Evolutionary conservation across 441 rosid species (phyloP).

Genomic region (Melianthus villosus): DNA sequence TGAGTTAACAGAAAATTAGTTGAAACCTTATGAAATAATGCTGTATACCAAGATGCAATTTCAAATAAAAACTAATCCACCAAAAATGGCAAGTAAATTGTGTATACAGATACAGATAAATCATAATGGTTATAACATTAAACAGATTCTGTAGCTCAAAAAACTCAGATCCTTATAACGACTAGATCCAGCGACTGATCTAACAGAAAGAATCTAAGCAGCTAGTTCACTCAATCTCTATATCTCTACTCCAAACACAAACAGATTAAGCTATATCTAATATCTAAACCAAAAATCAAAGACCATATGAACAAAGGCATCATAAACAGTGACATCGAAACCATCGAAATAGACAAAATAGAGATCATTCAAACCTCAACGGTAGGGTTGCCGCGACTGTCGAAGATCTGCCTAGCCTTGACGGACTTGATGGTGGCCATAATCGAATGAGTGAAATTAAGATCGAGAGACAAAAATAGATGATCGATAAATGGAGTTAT

Average conservation of each 20-base stretch:
- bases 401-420: slow-evolving; percentile 64
- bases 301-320: background rate
- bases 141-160: too few species aligned
- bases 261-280: background rate
- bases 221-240: too few species aligned
- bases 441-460: too few species aligned
- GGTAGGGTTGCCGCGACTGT: slow-evolving; percentile 68
- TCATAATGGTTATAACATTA: too few species aligned
- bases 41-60: background rate
- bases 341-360: background rate
- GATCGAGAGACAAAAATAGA: too few species aligned
- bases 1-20: too few species aligned
- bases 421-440: slow-evolving; percentile 42
- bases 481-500: too few species aligned
- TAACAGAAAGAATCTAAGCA: too few species aligned
- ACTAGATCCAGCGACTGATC: background rate
- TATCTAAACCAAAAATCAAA: background rate
- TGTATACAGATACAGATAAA: too few species aligned
- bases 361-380: slow-evolving; percentile 29
- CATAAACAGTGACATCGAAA: too few species aligned
- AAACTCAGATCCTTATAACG: background rate
- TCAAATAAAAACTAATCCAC: background rate
- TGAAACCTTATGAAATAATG: too few species aligned
- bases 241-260: too few species aligned
- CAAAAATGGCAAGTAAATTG: background rate